phyloP scores from a whole-genome alignment of 495 filamentous ascomycete species.

The Wilcoxina mikolae region DNA sequence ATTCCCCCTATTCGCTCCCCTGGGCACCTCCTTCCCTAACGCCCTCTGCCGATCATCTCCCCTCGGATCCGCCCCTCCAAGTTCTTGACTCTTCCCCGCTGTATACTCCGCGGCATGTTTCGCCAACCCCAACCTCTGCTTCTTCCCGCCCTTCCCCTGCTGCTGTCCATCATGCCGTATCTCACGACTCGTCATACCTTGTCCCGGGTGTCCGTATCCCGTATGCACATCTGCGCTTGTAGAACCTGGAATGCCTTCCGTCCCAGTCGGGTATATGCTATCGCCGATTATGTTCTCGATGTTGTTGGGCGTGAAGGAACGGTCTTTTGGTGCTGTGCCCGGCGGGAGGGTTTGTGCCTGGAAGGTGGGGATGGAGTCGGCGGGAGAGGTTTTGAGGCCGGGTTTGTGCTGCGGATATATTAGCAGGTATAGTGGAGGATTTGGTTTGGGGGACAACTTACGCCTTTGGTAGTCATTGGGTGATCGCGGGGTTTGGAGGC shows the following conservation, averaged over 20 bases:
- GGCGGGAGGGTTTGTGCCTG: constrained; percentile 43
- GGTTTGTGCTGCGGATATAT: constrained; percentile 43
- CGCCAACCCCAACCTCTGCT: constrained; percentile 39
- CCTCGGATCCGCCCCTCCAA: constrained; percentile 7
- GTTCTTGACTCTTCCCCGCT: not conserved
- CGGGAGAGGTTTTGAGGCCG: constrained; percentile 43
- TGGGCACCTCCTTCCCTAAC: constrained; percentile 8
- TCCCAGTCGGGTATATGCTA: not conserved
- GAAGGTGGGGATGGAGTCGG: constrained; percentile 50
- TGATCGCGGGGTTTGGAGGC: constrained; percentile 37
- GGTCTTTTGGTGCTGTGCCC: constrained; percentile 48
- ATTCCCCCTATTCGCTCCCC: not conserved
- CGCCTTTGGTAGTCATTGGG: constrained; percentile 40
- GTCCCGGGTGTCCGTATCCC: constrained; percentile 44
- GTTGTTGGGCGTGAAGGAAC: constrained; percentile 44
- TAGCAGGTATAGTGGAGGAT: not conserved
- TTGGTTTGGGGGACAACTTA: constrained; percentile 30
- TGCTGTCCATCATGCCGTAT: constrained; percentile 39
- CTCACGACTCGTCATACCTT: constrained; percentile 48
- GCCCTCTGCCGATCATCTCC: constrained; percentile 7
- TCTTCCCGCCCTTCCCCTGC: constrained; percentile 34
- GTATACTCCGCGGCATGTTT: constrained; percentile 6
- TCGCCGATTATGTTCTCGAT: constrained; percentile 34
- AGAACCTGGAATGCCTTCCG: constrained; percentile 39
- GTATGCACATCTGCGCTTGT: constrained; percentile 48